These are phyloP conservation scores for Lactifluus volemus DNA, from an alignment of 768 basidiomycete species.

Conservation along the genomic window DNA sequence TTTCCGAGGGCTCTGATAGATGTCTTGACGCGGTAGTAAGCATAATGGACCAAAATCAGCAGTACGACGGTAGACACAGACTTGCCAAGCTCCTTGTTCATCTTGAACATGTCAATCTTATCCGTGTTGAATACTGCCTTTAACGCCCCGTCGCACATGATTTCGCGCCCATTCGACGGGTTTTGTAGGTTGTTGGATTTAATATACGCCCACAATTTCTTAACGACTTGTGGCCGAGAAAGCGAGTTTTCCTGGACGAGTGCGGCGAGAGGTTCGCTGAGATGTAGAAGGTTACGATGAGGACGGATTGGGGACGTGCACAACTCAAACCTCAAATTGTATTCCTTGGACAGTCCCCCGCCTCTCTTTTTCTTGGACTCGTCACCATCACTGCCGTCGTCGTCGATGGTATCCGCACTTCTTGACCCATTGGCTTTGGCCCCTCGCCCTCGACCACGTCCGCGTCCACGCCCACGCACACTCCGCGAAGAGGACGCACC, in stretches of 20 bases:
- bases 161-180: conserved; percentile 73
- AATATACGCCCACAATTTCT: conserved; percentile 85
- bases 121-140: conserved; percentile 71
- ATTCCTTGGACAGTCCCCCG: conserved; percentile 72
- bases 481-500: conserved; percentile 13
- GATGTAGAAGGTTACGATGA: neutral
- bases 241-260: conserved; percentile 59
- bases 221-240: conserved; percentile 86
- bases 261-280: conserved; percentile 63
- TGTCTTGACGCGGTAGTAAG: conserved; percentile 11
- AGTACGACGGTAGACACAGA: conserved; percentile 28
- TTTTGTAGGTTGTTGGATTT: conserved; percentile 78
- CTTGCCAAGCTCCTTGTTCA: conserved; percentile 88
- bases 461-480: conserved; percentile 15
- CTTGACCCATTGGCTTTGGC: conserved; percentile 27
- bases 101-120: conserved; percentile 87
- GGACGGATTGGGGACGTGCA: conserved; percentile 5
- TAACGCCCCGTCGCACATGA: conserved; percentile 69
- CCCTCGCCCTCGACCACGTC: conserved; percentile 15
- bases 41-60: neutral
- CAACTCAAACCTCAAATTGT: conserved; percentile 50
- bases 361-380: conserved; percentile 39
- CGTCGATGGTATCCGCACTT: conserved; percentile 29
- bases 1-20: conserved; percentile 15
- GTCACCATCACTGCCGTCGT: conserved; percentile 28